A percentile compares a stretch with the other conserved stretches of the same genome.
phyloP scores from a whole-genome alignment of 2,329 filamentous ascomycete genomes.

The Ciborinia camelliae region DNA sequence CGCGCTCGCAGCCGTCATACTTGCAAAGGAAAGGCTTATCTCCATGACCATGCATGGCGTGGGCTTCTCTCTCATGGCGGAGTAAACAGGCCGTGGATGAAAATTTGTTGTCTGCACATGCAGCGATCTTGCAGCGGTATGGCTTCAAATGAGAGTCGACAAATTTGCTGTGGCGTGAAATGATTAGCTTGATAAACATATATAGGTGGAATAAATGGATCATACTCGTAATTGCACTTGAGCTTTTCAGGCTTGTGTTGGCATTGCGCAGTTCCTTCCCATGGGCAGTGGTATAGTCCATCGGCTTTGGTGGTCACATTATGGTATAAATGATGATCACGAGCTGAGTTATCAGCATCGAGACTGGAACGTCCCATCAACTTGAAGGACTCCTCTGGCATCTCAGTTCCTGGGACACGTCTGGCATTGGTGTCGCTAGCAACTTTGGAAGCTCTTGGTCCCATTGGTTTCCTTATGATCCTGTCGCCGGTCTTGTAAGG shows the following conservation, averaged over 20 bases:
- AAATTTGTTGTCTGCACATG: slow-evolving; percentile 83
- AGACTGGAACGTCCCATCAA: slow-evolving; percentile 33
- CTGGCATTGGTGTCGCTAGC: slow-evolving; percentile 30
- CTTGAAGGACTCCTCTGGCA: slow-evolving; percentile 35
- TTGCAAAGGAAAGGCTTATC: slow-evolving; percentile 89
- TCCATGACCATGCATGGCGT: slow-evolving; percentile 92
- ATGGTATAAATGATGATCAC: slow-evolving; percentile 70
- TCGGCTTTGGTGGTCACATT: slow-evolving; percentile 60
- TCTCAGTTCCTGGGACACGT: slow-evolving; percentile 28
- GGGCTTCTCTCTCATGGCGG: slow-evolving; percentile 91
- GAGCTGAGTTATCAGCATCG: slow-evolving; percentile 43
- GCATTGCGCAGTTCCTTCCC: slow-evolving; percentile 68
- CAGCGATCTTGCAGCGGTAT: slow-evolving; percentile 84
- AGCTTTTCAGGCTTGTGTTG: slow-evolving; percentile 91
- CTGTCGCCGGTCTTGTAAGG: slow-evolving; percentile 35
- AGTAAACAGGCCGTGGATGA: slow-evolving; percentile 94
- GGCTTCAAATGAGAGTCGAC: slow-evolving; percentile 96
- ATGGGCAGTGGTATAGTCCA: slow-evolving; percentile 91
- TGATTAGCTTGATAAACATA: slow-evolving; percentile 29
- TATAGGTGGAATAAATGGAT: slow-evolving; percentile 1
- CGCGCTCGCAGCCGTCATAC: slow-evolving; percentile 82
- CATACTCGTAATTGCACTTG: slow-evolving; percentile 99
- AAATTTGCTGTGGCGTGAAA: slow-evolving; percentile 68
- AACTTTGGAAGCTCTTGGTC: slow-evolving; percentile 36
- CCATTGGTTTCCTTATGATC: slow-evolving; percentile 33